Evolutionary conservation across 169 alveolate genomes (phyloP).

Genomic region (Eimeria zaria): DNA sequence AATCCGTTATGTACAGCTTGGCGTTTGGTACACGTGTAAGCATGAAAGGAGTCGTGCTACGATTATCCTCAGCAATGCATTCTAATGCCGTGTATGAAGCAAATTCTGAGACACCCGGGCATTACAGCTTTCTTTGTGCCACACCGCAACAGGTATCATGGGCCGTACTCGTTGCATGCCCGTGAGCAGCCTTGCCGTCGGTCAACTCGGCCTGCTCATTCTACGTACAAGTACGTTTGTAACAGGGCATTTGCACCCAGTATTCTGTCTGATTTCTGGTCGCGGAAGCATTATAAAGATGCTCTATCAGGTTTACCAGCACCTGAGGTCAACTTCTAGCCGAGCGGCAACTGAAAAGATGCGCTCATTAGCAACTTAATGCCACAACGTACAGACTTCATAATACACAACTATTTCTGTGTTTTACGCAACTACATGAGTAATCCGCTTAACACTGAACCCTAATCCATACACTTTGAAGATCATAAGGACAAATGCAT

Average conservation of each 20-base stretch:
- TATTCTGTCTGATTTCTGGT: neutral
- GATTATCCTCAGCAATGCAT: neutral
- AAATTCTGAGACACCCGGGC: neutral
- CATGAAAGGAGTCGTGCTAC: neutral
- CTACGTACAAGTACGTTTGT: neutral
- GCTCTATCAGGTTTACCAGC: neutral
- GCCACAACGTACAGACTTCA: neutral
- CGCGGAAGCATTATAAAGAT: neutral
- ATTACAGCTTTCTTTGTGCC: neutral
- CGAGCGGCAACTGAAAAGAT: neutral
- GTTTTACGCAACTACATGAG: neutral
- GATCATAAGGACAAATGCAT: neutral
- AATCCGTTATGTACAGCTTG: neutral
- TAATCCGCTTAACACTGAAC: neutral
- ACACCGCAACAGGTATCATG: neutral
- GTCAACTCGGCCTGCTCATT: neutral
- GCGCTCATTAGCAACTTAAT: neutral
- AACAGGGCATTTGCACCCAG: neutral
- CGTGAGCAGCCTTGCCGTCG: neutral
- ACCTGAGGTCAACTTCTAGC: neutral
- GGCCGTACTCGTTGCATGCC: neutral
- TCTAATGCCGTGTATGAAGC: neutral
- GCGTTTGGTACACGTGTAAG: neutral
- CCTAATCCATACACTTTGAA: neutral
- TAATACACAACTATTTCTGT: neutral